A percentile compares a stretch with the other conserved stretches of the same genome.
These are phyloP conservation scores for Agrocybe pediades DNA, from an alignment of 768 basidiomycete genomes.

Conservation along the genomic window DNA sequence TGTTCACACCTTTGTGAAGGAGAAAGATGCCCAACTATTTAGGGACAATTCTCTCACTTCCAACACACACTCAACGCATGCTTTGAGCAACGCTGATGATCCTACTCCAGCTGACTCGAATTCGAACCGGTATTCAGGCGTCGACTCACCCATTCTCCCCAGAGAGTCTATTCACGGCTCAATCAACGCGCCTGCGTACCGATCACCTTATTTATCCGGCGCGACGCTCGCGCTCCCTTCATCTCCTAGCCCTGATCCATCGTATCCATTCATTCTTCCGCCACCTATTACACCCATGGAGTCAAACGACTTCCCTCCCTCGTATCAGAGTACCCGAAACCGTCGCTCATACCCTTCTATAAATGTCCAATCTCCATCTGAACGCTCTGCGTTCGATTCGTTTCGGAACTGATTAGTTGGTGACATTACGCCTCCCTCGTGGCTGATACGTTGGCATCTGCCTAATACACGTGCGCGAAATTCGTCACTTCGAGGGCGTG, in stretches of 20 bases:
- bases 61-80: not conserved
- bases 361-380: not conserved
- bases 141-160: not conserved
- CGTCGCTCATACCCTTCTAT: not conserved
- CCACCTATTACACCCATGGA: constrained; percentile 1
- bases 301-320: constrained; percentile 2
- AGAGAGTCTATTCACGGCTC: too few relatives aligned
- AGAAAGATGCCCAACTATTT: not conserved
- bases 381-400: too few relatives aligned
- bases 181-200: not conserved
- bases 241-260: not conserved
- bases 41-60: not conserved
- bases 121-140: not conserved
- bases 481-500: too few relatives aligned
- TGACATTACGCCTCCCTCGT: not conserved
- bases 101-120: not conserved
- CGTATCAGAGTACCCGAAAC: constrained; percentile 8
- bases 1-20: not conserved
- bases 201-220: not conserved
- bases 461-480: too few relatives aligned
- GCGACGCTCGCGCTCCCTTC: not conserved
- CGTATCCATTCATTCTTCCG: not conserved
- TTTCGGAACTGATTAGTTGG: too few relatives aligned
- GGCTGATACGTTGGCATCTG: not conserved
- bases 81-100: not conserved